Base-by-base conservation (phyloP, 805 yeast species). In the Myxozyma melibiosi region DNA sequence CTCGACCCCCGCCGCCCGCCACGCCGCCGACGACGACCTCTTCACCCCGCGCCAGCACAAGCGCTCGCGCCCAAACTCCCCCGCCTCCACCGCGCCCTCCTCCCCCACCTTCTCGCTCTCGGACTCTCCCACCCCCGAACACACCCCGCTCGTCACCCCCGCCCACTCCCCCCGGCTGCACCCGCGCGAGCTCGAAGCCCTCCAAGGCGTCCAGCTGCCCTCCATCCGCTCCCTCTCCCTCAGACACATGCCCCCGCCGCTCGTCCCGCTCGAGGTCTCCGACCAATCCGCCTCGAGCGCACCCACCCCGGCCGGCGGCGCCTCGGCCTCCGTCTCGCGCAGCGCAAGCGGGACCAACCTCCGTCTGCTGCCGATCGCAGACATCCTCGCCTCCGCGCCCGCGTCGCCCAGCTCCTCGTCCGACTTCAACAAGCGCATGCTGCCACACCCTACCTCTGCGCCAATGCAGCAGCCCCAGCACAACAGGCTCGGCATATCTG, bases 91-190 rank as follows among this genome's bases (percentile, higher is more conserved):
- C 1, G 79, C 78, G 16, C 79, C 79, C 16, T 64, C 73, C 11
- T 73, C 77, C 24, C 79, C 79, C 3, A 67, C 72, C 2, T 69
- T 41, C 37, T 53, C 59, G 20, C 48, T 61, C 22, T 51, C 64
- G 11, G 47, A 50, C 24, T 59, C 61, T 22, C 56, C 64, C 16
- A 43, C 49, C 16, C 54, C 57, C 18, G 63, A 73, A 43, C 72
- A 73, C 61, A 76, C 79, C 8, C 79, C 79, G 22, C 66, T 76
- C 52, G 74, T 67, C 34, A 76, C 79, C 13, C 79, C 79, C 6
- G 76, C 76, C 2, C 79, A 74, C 57, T 75, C 79, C 27, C 79
- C 79, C 27, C 68, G 77, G 5, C 64, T 76, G 31, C 73, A 67
- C 14, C 71, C 79, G n/a, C 67, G 73, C 4, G 74, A 69, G 38